Evolutionary conservation across 257 asterid genomes (phyloP).

Genomic region (Schizonepeta tenuifolia): DNA sequence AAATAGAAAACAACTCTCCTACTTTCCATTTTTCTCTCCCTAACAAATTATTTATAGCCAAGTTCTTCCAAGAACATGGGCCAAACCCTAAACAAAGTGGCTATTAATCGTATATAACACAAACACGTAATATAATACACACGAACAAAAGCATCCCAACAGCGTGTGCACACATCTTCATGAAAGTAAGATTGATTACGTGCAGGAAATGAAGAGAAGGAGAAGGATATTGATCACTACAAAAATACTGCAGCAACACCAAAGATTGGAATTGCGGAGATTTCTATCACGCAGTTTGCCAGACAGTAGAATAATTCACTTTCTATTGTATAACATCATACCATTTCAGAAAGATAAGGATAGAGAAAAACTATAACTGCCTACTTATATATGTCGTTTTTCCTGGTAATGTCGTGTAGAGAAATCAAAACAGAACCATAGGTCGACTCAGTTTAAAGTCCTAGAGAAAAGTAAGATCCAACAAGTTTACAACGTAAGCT

Average conservation of each 20-base stretch:
- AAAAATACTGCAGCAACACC: slow-evolving; percentile 46
- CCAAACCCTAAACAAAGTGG: slow-evolving; percentile 55
- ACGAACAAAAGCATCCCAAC: too few relatives aligned
- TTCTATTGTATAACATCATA: too few relatives aligned
- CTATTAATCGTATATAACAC: slow-evolving; percentile 29
- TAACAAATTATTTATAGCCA: background rate
- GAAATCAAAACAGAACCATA: slow-evolving; percentile 63
- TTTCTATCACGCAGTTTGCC: slow-evolving; percentile 70
- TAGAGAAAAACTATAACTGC: background rate
- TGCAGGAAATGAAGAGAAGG: slow-evolving; percentile 54
- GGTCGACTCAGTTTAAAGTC: slow-evolving; percentile 70
- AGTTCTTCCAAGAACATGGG: slow-evolving; percentile 42
- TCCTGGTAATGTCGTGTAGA: slow-evolving; percentile 35
- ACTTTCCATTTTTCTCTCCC: background rate
- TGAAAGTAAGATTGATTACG: background rate
- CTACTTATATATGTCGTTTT: background rate
- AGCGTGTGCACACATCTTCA: too few relatives aligned
- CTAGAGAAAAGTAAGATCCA: slow-evolving; percentile 48
- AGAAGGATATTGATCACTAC: slow-evolving; percentile 49
- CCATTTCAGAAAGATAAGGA: too few relatives aligned
- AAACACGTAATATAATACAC: background rate
- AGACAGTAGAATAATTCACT: slow-evolving; percentile 59
- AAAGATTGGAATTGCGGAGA: slow-evolving; percentile 49
- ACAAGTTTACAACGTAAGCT: slow-evolving; percentile 48
- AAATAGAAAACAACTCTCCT: background rate